Evolutionary conservation across 176 grass and related monocot genomes (phyloP).

Genomic region (Neostapfia colusana): DNA sequence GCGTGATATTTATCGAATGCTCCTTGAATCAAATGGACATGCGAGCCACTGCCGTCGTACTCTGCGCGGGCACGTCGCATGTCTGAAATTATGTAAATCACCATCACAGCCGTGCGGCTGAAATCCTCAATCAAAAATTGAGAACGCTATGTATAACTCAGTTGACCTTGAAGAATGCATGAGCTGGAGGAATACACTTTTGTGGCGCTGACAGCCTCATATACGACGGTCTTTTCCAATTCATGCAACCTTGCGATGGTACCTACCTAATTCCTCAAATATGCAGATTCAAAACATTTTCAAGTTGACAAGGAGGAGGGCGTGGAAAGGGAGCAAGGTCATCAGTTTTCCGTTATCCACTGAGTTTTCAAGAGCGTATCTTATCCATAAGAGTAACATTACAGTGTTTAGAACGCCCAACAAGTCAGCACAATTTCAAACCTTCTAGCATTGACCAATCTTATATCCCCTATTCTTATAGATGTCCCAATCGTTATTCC

Average conservation of each 20-base stretch:
- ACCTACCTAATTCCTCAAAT: too few relatives aligned
- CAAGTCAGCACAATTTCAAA: slow-evolving; percentile 11
- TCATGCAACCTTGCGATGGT: background rate
- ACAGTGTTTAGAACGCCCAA: background rate
- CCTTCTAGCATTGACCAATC: background rate
- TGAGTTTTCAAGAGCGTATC: slow-evolving; percentile 7
- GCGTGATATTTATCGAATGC: too few relatives aligned
- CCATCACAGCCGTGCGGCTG: background rate
- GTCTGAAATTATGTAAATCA: background rate
- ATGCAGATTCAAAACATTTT: background rate
- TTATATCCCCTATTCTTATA: background rate
- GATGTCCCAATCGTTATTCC: slow-evolving; percentile 20
- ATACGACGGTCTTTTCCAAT: background rate
- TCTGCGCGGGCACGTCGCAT: too few relatives aligned
- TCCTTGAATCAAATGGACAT: too few relatives aligned
- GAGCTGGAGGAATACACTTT: too few relatives aligned
- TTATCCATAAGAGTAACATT: slow-evolving; percentile 11
- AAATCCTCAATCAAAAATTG: background rate
- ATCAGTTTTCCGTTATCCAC: slow-evolving; percentile 25
- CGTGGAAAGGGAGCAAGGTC: background rate
- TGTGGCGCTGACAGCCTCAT: background rate
- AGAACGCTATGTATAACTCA: background rate
- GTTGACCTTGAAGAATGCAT: too few relatives aligned
- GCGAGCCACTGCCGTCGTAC: too few relatives aligned
- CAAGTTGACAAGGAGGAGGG: background rate